Evolutionary conservation across 2,329 filamentous ascomycete genomes (phyloP).

Genomic region (Fusarium cyanostomum): DNA sequence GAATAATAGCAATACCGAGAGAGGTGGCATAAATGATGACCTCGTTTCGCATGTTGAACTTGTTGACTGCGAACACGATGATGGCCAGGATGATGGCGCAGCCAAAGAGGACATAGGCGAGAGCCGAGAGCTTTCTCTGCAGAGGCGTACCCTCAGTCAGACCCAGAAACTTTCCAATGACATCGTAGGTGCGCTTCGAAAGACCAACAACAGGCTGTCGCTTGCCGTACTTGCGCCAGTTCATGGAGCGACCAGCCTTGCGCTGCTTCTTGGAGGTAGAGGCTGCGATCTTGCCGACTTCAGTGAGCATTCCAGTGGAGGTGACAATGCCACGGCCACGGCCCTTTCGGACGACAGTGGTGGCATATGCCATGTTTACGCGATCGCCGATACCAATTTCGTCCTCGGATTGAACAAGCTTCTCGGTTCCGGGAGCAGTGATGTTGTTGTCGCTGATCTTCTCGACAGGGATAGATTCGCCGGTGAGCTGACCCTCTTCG

Average conservation of each 20-base stretch:
- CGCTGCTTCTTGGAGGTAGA: conserved; percentile 62
- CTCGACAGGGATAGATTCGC: conserved; percentile 77
- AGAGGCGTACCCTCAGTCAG: conserved; percentile 77
- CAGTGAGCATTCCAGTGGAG: conserved; percentile 75
- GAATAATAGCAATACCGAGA: conserved; percentile 69
- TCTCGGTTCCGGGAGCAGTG: conserved; percentile 56
- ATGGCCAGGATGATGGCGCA: conserved; percentile 69
- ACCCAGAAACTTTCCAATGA: conserved; percentile 67
- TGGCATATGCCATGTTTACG: conserved; percentile 79
- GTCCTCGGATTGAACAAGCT: conserved; percentile 52
- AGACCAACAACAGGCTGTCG: conserved; percentile 59
- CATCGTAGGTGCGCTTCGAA: conserved; percentile 58
- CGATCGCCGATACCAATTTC: conserved; percentile 75
- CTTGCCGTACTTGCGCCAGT: conserved; percentile 63
- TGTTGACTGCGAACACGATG: conserved; percentile 67
- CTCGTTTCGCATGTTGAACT: conserved; percentile 60
- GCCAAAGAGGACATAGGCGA: conserved; percentile 80
- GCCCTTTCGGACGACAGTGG: conserved; percentile 77
- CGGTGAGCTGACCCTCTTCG: conserved; percentile 81
- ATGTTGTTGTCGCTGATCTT: conserved; percentile 67
- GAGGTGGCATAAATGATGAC: conserved; percentile 68
- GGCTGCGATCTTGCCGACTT: conserved; percentile 75
- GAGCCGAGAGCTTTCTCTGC: conserved; percentile 79
- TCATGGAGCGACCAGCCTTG: conserved; percentile 64
- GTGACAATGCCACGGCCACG: conserved; percentile 78